A percentile compares a stretch with the other conserved stretches of the same genome.
These are phyloP conservation scores for Hericium alpestre DNA, from an alignment of 768 basidiomycete genomes.

Conservation along the genomic window DNA sequence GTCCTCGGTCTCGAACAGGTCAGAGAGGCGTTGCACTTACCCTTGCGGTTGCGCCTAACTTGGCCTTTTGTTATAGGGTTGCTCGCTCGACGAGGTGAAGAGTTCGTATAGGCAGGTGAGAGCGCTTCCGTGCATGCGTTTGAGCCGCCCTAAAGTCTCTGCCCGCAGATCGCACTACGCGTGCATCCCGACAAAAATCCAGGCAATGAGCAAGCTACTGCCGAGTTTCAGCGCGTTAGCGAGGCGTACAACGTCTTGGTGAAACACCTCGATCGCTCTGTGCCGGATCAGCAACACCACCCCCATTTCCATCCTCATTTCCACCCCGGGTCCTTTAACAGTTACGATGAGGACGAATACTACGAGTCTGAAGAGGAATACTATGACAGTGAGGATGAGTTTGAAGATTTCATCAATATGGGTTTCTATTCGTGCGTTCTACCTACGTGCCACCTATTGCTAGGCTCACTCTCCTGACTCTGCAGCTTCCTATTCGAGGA, in stretches of 20 bases:
- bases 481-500: slow-evolving; percentile 40
- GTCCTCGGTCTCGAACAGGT: slow-evolving; percentile 49
- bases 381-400: slow-evolving; percentile 26
- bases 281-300: slow-evolving; percentile 16
- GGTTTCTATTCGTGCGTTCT: slow-evolving; percentile 36
- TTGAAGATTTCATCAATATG: slow-evolving; percentile 19
- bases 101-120: slow-evolving; percentile 56
- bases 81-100: slow-evolving; percentile 55
- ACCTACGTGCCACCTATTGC: not conserved
- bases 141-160: not conserved
- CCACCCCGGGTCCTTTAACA: not conserved
- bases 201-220: slow-evolving; percentile 52
- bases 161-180: slow-evolving; percentile 43
- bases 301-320: slow-evolving; percentile 9
- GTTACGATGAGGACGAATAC: slow-evolving; percentile 22
- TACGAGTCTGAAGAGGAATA: slow-evolving; percentile 26
- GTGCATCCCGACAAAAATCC: slow-evolving; percentile 76
- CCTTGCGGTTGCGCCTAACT: not conserved
- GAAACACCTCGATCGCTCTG: slow-evolving; percentile 38
- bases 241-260: slow-evolving; percentile 57
- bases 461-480: too few relatives aligned
- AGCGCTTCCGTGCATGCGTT: not conserved
- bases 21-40: slow-evolving; percentile 2
- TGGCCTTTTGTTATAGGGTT: slow-evolving; percentile 30
- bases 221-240: slow-evolving; percentile 57